These are phyloP conservation scores for Cylindrotheca closterium DNA, from an alignment of 108 stramenopile genomes.

Conservation along the genomic window DNA sequence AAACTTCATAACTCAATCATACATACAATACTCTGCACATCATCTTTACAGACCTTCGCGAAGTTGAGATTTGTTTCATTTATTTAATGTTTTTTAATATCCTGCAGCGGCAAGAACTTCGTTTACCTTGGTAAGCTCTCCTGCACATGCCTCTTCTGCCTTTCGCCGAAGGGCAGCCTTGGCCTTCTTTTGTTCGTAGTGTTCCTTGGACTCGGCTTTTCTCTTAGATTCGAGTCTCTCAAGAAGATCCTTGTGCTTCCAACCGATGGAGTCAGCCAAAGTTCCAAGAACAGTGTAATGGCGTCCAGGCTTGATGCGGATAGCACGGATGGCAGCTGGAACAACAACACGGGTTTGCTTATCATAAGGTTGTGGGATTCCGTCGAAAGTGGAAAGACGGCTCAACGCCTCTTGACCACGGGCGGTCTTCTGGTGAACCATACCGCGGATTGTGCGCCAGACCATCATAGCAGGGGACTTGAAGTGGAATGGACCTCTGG, in stretches of 20 bases:
- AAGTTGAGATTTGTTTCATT: constrained; percentile 12
- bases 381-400: constrained; percentile 97
- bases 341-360: constrained; percentile 99
- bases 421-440: constrained; percentile 97
- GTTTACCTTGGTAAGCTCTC: constrained; percentile 83
- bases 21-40: too few relatives aligned
- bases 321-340: constrained; percentile 94
- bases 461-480: constrained; percentile 95
- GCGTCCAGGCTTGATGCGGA: constrained; percentile 90
- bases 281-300: constrained; percentile 93
- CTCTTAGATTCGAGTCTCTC: constrained; percentile 91
- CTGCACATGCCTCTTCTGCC: constrained; percentile 74
- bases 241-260: constrained; percentile 97
- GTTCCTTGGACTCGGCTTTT: constrained; percentile 91
- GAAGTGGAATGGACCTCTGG: constrained; percentile 95
- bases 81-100: constrained; percentile 70
- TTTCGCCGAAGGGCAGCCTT: constrained; percentile 62
- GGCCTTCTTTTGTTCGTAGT: constrained; percentile 95
- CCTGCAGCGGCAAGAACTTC: constrained; percentile 82
- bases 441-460: constrained; percentile 99
- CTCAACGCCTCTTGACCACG: constrained; percentile 93
- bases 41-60: too few relatives aligned
- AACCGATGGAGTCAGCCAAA: constrained; percentile 93
- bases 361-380: constrained; percentile 98
- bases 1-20: too few relatives aligned